Base-by-base conservation (phyloP, 768 basidiomycete species). In the Cubamyces lactineus region DNA sequence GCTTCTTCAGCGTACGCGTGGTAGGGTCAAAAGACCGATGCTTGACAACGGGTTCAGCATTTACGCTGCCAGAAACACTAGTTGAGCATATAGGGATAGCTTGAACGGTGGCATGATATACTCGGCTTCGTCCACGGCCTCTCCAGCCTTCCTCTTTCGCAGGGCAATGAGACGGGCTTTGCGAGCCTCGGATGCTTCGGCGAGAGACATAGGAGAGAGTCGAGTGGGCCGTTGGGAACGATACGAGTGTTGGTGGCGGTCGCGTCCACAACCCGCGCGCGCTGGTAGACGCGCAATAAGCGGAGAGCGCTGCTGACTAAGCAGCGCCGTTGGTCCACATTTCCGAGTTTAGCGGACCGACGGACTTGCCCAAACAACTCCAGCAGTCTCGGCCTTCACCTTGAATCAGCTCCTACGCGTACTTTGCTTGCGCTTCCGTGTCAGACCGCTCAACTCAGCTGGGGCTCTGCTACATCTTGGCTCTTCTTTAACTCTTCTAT, bases 1-100 rank as follows among this genome's bases (percentile, higher is more conserved):
- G 87, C 74, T 89, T 93, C 73, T 84, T 84, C 67, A 91, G 74
- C 53, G 88, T 91, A 61, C 90, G 86, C 28, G 93, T 91, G 66
- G 87, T 86, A 1, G 94, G 94, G 75, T 98, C 96, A 73, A 91
- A 98, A 70, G 96, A 96, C 39, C 96, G 86, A 65, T 77, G 84
- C 67, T 85, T 84, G 34, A 93, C 76, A 53, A 87, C 70, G 13
- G 85, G 78, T 65, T 81, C 82, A 46, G 59, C 53, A 12, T 48
- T 45, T 47, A 59, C 72, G 42, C 69, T 70, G 52, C 16, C 8
- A 4, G 4, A 7, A 38, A 28, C 17, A 15, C 56, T 34, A 12
- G 43, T 52, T 63, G n/a, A 52, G 23, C 15, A 46, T 23, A n/a
- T 16, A 7, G 15, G 13, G 2, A 41, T 17, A 12, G 46, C 12